phyloP scores from a whole-genome alignment of 352 stramenopile species.

The Thraustochytrium sp. region DNA sequence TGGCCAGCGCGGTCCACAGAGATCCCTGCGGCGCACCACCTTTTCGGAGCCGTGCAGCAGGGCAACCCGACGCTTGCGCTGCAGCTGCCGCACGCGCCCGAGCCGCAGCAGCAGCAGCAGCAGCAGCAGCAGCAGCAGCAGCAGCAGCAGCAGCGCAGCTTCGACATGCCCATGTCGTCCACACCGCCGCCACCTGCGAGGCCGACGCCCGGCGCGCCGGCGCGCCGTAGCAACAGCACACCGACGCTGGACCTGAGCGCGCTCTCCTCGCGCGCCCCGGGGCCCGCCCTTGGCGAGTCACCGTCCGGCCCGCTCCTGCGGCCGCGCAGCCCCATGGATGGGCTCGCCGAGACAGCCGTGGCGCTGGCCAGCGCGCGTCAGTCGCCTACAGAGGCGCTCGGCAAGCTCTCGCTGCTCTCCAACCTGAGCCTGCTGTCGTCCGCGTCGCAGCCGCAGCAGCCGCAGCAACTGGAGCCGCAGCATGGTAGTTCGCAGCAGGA shows the following conservation, averaged over 20 bases:
- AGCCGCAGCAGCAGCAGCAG: neutral
- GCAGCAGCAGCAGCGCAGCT: neutral
- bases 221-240: neutral
- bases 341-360: neutral
- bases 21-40: neutral
- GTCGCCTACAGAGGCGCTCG: neutral
- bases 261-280: neutral
- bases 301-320: neutral
- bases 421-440: neutral
- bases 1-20: neutral
- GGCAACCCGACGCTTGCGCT: neutral
- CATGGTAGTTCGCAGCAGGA: neutral
- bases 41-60: neutral
- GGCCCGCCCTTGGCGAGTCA: neutral
- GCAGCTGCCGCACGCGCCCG: neutral
- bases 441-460: neutral
- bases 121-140: neutral
- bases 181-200: neutral
- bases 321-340: neutral
- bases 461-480: neutral
- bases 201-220: neutral
- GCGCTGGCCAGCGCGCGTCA: neutral
- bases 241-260: neutral
- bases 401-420: neutral
- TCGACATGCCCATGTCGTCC: too few species aligned